These are phyloP conservation scores for Aspergillus affinis DNA, from an alignment of 495 filamentous ascomycete species.

Conservation along the genomic window DNA sequence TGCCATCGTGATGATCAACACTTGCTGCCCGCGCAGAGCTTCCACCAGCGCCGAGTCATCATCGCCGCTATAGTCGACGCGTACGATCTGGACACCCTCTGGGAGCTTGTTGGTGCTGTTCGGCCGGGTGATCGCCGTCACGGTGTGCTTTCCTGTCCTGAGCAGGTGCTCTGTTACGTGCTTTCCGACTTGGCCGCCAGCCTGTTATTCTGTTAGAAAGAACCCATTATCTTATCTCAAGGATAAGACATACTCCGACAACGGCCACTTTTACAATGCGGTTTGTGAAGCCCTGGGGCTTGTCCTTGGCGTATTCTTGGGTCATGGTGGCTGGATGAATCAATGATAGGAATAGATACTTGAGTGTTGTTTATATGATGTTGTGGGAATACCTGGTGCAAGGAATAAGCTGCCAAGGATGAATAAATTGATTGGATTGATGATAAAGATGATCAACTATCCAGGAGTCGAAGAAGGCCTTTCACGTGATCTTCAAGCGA, in stretches of 20 bases:
- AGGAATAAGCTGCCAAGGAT: too few species aligned
- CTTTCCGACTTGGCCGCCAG: slow-evolving; percentile 56
- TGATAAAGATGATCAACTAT: too few species aligned
- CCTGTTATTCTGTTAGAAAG: slow-evolving; percentile 35
- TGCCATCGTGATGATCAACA: slow-evolving; percentile 61
- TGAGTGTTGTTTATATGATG: too few species aligned
- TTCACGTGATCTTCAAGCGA: too few species aligned
- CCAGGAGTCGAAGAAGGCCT: too few species aligned
- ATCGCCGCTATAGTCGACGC: slow-evolving; percentile 45
- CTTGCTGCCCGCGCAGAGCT: slow-evolving; percentile 52
- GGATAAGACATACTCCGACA: slow-evolving; percentile 31
- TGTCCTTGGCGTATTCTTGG: slow-evolving; percentile 19
- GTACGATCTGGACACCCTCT: slow-evolving; percentile 38
- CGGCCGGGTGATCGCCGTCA: slow-evolving; percentile 53
- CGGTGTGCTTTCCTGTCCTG: slow-evolving; percentile 47
- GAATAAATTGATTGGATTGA: too few species aligned
- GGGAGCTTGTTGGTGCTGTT: slow-evolving; percentile 42
- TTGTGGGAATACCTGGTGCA: too few species aligned
- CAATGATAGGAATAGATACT: too few species aligned
- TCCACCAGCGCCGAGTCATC: slow-evolving; percentile 40
- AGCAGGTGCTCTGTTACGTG: slow-evolving; percentile 51
- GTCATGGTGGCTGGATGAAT: background rate
- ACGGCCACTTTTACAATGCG: slow-evolving; percentile 38
- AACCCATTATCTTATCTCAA: background rate
- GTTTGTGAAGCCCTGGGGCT: slow-evolving; percentile 32